A percentile compares a stretch with the other conserved stretches of the same genome.
phyloP scores from a whole-genome alignment of 805 yeast genomes.

The Candida parachauliodes region DNA sequence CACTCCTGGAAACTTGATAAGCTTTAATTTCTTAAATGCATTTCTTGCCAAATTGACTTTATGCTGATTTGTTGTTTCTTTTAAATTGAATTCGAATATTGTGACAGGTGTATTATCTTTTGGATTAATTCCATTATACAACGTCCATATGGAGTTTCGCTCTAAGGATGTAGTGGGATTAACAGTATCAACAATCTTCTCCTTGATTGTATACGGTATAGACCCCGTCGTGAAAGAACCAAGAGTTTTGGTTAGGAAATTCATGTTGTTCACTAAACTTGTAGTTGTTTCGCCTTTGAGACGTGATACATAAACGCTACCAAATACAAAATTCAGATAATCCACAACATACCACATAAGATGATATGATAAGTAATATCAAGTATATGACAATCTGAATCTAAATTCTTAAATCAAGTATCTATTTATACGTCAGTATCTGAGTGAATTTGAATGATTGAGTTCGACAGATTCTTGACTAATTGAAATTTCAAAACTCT shows the following conservation, averaged over 20 bases:
- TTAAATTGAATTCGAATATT: constrained; percentile 60
- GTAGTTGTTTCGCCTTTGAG: too few species aligned
- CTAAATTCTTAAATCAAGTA: too few species aligned
- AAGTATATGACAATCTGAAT: too few species aligned
- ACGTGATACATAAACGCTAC: too few species aligned
- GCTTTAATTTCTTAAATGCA: constrained; percentile 44
- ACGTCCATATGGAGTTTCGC: constrained; percentile 52
- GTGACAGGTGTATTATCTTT: constrained; percentile 52
- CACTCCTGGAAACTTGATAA: constrained; percentile 68
- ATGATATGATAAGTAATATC: too few species aligned
- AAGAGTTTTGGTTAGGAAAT: constrained; percentile 63
- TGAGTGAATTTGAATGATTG: too few species aligned
- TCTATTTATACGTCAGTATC: too few species aligned
- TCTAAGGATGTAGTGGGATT: constrained; percentile 14
- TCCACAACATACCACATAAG: too few species aligned
- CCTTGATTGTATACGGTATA: constrained; percentile 57
- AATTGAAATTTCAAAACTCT: too few species aligned
- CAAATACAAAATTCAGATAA: too few species aligned
- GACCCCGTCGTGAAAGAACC: constrained; percentile 53
- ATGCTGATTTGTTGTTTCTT: constrained; percentile 28
- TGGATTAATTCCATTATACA: constrained; percentile 56
- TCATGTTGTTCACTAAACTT: constrained; percentile 40
- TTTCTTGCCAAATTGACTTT: constrained; percentile 27
- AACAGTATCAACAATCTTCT: constrained; percentile 32
- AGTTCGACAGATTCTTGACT: too few species aligned